Evolutionary conservation across 2,329 filamentous ascomycete genomes (phyloP).

Genomic region (Cucurbitaria berberidis): DNA sequence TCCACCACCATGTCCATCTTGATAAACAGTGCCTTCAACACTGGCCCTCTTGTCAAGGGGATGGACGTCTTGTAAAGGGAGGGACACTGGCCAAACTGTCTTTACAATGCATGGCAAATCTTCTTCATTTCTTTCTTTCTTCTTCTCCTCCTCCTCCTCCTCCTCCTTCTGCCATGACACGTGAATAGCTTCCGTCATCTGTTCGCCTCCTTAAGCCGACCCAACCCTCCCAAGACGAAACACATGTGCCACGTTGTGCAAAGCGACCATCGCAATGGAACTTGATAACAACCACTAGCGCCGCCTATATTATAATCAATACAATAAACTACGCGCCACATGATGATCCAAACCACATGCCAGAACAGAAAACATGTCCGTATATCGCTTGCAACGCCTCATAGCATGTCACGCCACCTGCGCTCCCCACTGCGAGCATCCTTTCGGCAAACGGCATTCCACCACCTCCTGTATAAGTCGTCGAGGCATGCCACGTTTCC

Average conservation of each 20-base stretch:
- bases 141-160: too few relatives aligned
- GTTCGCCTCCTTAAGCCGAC: not conserved
- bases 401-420: not conserved
- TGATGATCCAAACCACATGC: not conserved
- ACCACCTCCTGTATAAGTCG: too few relatives aligned
- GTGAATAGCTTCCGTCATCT: not conserved
- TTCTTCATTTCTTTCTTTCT: too few relatives aligned
- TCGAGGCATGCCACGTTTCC: too few relatives aligned
- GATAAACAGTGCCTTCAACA: too few relatives aligned
- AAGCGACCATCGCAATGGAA: conserved; percentile 2
- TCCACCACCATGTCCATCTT: not conserved
- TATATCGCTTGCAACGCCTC: not conserved
- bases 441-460: not conserved
- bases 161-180: too few relatives aligned
- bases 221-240: not conserved
- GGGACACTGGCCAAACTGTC: not conserved
- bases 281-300: conserved; percentile 4
- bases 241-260: conserved; percentile 4
- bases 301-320: not conserved
- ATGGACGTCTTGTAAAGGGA: too few relatives aligned
- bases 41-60: too few relatives aligned
- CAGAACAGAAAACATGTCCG: not conserved
- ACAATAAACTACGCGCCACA: conserved; percentile 4
- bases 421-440: not conserved
- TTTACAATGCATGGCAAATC: too few relatives aligned